A percentile compares a stretch with the other conserved stretches of the same genome.
These are phyloP conservation scores for Tuber umbilicatum DNA, from an alignment of 495 filamentous ascomycete species.

Conservation along the genomic window DNA sequence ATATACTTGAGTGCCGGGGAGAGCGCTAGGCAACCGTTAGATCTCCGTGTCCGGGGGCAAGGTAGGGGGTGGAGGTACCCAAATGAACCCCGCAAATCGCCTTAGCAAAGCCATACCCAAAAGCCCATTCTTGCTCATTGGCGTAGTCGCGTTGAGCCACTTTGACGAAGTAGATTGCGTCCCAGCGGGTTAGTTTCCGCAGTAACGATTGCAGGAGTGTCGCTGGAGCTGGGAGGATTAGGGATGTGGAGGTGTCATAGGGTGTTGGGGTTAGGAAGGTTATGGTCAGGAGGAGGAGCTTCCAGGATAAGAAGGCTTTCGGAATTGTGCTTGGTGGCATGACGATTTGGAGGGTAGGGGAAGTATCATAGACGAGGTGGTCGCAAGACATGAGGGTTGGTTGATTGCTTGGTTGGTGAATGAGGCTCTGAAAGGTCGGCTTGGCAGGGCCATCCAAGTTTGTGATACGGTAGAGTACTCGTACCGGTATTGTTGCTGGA, in stretches of 20 bases:
- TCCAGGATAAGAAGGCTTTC: constrained; percentile 57
- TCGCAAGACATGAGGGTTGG: neutral
- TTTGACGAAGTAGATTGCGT: constrained; percentile 78
- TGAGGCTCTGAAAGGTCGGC: neutral
- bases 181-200: constrained; percentile 73
- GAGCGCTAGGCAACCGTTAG: neutral
- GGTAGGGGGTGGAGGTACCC: constrained; percentile 43
- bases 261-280: constrained; percentile 59
- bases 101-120: constrained; percentile 62
- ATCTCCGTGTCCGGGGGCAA: neutral
- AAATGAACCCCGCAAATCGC: constrained; percentile 47
- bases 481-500: no score
- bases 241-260: constrained; percentile 81
- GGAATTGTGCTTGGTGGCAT: neutral
- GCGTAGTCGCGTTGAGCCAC: constrained; percentile 63
- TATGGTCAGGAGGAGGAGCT: constrained; percentile 60
- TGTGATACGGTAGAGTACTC: neutral
- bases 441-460: neutral
- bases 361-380: neutral
- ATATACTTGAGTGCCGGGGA: constrained; percentile 4
- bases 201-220: constrained; percentile 40
- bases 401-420: neutral
- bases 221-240: constrained; percentile 46
- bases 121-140: constrained; percentile 97
- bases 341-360: neutral